Percentiles rank a stretch among this genome's conserved stretches.
Evolutionary conservation across 305 asterid species (phyloP).

Genomic region (Fraxinus platypoda): DNA sequence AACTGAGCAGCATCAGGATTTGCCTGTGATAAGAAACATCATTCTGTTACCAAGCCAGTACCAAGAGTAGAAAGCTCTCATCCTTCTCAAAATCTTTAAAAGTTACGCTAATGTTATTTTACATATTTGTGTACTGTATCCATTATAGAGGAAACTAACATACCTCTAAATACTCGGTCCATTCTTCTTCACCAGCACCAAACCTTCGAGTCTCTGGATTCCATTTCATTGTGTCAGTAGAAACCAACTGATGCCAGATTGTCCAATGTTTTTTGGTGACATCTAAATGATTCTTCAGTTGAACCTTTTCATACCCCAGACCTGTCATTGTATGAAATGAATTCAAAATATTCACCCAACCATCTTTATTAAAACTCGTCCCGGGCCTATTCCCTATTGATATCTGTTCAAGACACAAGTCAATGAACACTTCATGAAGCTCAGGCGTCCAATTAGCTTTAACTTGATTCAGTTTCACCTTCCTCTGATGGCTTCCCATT

Average conservation of each 20-base stretch:
- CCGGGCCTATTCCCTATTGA: conserved; percentile 37
- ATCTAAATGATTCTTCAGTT: conserved; percentile 44
- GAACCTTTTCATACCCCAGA: conserved; percentile 31
- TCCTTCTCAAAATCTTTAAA: conserved; percentile 9
- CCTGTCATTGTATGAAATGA: conserved; percentile 31
- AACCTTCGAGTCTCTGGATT: conserved; percentile 25
- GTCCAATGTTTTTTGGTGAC: conserved; percentile 36
- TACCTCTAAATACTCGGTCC: conserved; percentile 34
- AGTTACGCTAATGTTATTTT: not conserved
- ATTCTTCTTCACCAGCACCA: conserved; percentile 35
- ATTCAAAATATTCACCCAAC: conserved; percentile 33
- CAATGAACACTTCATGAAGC: conserved; percentile 36
- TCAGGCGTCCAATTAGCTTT: conserved; percentile 40
- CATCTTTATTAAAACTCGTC: conserved; percentile 26
- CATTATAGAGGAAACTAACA: not conserved
- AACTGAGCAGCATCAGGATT: conserved; percentile 39
- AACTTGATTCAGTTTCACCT: conserved; percentile 20
- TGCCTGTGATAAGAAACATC: conserved; percentile 21
- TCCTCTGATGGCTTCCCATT: conserved; percentile 33
- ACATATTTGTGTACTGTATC: not conserved
- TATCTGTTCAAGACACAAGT: conserved; percentile 37
- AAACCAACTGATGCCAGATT: conserved; percentile 32
- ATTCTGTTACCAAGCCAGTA: not conserved
- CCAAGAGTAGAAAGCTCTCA: not conserved
- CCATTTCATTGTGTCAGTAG: conserved; percentile 31